Evolutionary conservation across 192 early-diverging fungal genomes (phyloP), one percentile per base, ranked within the genome.

Genomic region (Entrophospora sp.): DNA sequence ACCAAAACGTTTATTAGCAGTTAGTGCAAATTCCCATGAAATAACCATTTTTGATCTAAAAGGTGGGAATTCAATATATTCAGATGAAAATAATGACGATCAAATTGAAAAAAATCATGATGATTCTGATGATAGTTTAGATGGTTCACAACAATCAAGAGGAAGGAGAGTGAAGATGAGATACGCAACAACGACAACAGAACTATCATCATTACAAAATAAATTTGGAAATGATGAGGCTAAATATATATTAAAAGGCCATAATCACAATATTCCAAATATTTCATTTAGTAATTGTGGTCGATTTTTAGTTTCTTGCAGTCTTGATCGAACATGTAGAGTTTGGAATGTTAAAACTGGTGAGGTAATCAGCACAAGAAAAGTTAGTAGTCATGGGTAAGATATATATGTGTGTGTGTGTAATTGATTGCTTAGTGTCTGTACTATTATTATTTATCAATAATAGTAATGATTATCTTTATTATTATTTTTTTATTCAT

Each of bases 231-330:
- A 45, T 32, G 31, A 31, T 42, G 24, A 44, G 2, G 60, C 69
- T 18, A 63, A 67, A 38, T 68, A 68, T 35, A 58, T 67, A 14
- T 67, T 86, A 5, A 16, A 32, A 8, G 86, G 86, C 0, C 86
- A 87, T 62, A 64, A 55, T 7, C 75, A 87, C 55, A 87, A 87
- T 70, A 77, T 87, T 25, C 86, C 86, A 0, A 74, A 70, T 28
- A 73, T 87, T 18, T 67, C 72, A 8, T 85, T 87, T 49, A 80
- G 73, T 53, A 36, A 64, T 3, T 80, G 81, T 24, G 86, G 84
- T 9, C 31, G 44, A 12, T 87, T 75, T 68, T 18, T 87, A 12
- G 84, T 76, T 12, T 79, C 74, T 2, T 69, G 80, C 16, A 83
- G 80, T 16, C 75, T 87, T 10, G 86, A 84, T 66, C 34, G 36